These are phyloP conservation scores for Excoecaria cochinchinensis DNA, from an alignment of 345 rosid genomes.

Conservation along the genomic window DNA sequence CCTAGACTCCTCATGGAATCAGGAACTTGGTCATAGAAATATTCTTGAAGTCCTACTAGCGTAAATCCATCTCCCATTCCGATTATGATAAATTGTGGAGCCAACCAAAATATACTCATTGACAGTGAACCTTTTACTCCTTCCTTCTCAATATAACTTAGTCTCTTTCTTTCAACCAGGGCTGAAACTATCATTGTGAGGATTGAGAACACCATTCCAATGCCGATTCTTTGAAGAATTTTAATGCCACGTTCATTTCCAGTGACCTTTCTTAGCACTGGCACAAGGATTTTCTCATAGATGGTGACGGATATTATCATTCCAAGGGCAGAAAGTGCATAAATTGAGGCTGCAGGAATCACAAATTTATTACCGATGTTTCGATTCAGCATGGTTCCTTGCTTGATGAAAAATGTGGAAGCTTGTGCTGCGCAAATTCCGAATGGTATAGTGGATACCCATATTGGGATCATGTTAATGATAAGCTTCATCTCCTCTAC, in stretches of 20 bases:
- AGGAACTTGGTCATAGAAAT: constrained; percentile 90
- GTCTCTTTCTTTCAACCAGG: constrained; percentile 65
- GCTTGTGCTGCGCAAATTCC: constrained; percentile 76
- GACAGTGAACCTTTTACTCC: constrained; percentile 44
- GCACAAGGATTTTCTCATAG: constrained; percentile 57
- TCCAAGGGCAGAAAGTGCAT: constrained; percentile 46
- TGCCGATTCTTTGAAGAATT: constrained; percentile 85
- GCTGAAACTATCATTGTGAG: constrained; percentile 70
- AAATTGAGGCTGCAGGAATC: constrained; percentile 61
- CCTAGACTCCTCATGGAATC: constrained; percentile 94
- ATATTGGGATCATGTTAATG: constrained; percentile 83
- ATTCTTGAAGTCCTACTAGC: constrained; percentile 85
- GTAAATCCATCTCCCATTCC: constrained; percentile 78
- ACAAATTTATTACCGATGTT: constrained; percentile 37
- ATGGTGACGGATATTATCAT: constrained; percentile 51
- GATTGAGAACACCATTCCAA: constrained; percentile 79
- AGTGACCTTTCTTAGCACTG: constrained; percentile 40
- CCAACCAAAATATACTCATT: constrained; percentile 81
- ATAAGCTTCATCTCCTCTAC: constrained; percentile 87
- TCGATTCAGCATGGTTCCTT: constrained; percentile 49
- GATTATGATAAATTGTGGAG: constrained; percentile 70
- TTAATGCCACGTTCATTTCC: constrained; percentile 71
- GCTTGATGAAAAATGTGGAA: constrained; percentile 91
- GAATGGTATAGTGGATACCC: constrained; percentile 73
- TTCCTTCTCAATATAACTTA: constrained; percentile 28